These are phyloP conservation scores for Aphanomyces astaci DNA, from an alignment of 352 stramenopile species.

Conservation along the genomic window DNA sequence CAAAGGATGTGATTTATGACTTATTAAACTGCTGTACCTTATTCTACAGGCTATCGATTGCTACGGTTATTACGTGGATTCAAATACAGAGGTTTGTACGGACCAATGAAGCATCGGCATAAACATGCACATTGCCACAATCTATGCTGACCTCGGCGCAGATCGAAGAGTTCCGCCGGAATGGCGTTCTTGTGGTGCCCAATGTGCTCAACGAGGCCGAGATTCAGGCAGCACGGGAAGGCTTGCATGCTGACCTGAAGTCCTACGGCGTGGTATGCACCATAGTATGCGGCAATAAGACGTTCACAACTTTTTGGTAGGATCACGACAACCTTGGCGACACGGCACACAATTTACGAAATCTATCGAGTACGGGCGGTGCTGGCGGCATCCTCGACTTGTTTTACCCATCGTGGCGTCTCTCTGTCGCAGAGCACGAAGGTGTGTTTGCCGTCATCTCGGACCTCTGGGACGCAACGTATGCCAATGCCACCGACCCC, in stretches of 20 bases:
- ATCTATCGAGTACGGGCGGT: conserved; percentile 81
- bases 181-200: conserved; percentile 67
- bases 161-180: conserved; percentile 49
- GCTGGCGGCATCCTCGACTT: conserved; percentile 83
- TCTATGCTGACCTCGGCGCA: conserved; percentile 41
- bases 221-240: conserved; percentile 41
- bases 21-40: no score
- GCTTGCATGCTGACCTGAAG: conserved; percentile 53
- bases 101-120: not conserved
- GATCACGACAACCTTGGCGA: conserved; percentile 53
- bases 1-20: no score
- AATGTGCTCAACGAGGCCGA: conserved; percentile 56
- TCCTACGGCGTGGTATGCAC: conserved; percentile 59
- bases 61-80: not conserved
- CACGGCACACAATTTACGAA: conserved; percentile 61
- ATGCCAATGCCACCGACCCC: conserved; percentile 41
- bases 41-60: no score
- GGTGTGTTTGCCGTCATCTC: conserved; percentile 73
- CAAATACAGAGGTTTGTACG: not conserved
- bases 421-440: conserved; percentile 61
- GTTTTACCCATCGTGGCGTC: conserved; percentile 84
- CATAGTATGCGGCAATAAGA: conserved; percentile 8
- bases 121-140: not conserved
- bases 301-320: conserved; percentile 21
- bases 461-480: conserved; percentile 73